phyloP scores from a whole-genome alignment of 2,329 filamentous ascomycete genomes.

The Escovopsis sp. region DNA sequence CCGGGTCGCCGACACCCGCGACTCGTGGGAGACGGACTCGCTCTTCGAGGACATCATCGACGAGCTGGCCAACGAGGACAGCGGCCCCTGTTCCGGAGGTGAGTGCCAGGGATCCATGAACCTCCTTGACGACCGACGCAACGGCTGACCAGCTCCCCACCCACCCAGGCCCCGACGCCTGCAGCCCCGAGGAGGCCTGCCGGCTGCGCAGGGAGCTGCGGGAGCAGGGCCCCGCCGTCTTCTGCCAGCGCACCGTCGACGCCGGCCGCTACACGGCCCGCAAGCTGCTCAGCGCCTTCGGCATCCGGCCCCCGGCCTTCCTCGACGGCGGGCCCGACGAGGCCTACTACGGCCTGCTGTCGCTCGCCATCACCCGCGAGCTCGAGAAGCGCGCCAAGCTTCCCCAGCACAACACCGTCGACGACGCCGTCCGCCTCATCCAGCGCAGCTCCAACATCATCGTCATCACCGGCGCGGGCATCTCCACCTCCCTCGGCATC shows the following conservation, averaged over 20 bases:
- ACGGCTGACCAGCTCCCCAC: neutral
- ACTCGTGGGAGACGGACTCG: conserved; percentile 50
- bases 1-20: conserved; percentile 34
- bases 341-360: conserved; percentile 59
- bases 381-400: conserved; percentile 71
- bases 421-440: conserved; percentile 72
- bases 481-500: conserved; percentile 91
- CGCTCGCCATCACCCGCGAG: conserved; percentile 65
- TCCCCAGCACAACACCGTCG: conserved; percentile 64
- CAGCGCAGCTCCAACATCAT: conserved; percentile 68
- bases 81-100: neutral
- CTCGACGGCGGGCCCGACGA: conserved; percentile 55
- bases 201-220: conserved; percentile 57
- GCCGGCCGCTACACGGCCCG: conserved; percentile 58
- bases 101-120: neutral
- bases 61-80: conserved; percentile 35
- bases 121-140: no score
- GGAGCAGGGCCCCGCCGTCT: conserved; percentile 60
- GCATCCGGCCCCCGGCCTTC: conserved; percentile 57
- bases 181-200: conserved; percentile 54
- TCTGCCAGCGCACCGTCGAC: conserved; percentile 58
- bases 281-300: conserved; percentile 78
- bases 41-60: conserved; percentile 49
- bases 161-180: conserved; percentile 20
- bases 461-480: conserved; percentile 87